Evolutionary conservation across 163 green algal species (phyloP), one percentile per base, ranked within the genome.

Genomic region (Prototheca stagnorum): DNA sequence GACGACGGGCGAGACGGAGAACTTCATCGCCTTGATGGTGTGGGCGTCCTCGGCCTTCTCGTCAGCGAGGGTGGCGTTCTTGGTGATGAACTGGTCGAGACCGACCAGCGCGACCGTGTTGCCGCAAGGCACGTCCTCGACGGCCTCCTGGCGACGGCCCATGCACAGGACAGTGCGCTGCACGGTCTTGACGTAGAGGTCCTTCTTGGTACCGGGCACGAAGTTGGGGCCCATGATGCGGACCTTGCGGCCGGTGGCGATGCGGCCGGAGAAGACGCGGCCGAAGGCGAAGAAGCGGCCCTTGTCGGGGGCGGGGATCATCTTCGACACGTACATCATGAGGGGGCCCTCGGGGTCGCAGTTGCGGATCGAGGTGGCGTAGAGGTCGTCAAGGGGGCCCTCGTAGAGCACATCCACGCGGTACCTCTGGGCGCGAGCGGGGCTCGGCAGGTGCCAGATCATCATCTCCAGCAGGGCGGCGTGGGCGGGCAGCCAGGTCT

Each of bases 101-200:
- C 91, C 91, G 9, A 99, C 88, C 65, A 98, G 74, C 7, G 91
- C 91, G 28, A 97, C 88, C 26, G 89, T 98, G 86, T 98, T 98
- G 36, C 79, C 91, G 67, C 85, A 97, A 22, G 91, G 91, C 60
- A 99, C 91, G 54, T 93, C 74, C 79, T 99, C 91, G 6, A 99
- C 91, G 17, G 91, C 87, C 65, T 99, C 91, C 74, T 98, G 81
- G 39, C 77, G 70, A 68, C 79, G 76, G 64, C 91, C 91, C 91
- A 99, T 99, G 88, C 91, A 98, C 58, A 99, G 79, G 72, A 99
- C 91, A n/a, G 91, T 99, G 52, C 91, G 82, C 91, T 99, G 91
- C 62, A 99, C 83, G 24, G 78, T 75, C 69, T 99, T 99, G 59
- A 87, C 75, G 78, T 93, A 94, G 61, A 99, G 81, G 64, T 99